Conservation (phyloP, 2,329 filamentous ascomycete species). For the Chaetomium globosum region DNA sequence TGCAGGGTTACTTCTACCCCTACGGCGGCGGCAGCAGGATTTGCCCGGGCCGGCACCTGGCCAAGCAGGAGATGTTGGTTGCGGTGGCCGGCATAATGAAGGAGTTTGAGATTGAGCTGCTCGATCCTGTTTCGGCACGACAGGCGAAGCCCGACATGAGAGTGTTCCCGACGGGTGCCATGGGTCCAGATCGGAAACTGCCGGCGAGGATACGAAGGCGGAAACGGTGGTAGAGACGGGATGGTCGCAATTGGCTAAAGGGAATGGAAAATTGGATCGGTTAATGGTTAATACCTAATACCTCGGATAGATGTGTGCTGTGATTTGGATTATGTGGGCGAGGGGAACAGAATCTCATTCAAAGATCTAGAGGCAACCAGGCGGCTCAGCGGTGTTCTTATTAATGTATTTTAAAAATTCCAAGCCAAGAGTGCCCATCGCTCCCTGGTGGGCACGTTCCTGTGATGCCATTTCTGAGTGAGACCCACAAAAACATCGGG, state of each 20-base stretch:
- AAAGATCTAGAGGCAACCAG: too few relatives aligned
- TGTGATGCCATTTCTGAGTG: too few relatives aligned
- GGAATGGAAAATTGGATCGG: background rate
- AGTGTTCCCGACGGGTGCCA: constrained; percentile 25
- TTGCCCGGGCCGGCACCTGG: constrained; percentile 32
- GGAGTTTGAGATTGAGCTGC: constrained; percentile 30
- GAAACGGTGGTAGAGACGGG: constrained; percentile 1
- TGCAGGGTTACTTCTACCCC: constrained; percentile 30
- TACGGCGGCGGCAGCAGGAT: constrained; percentile 32
- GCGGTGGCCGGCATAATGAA: constrained; percentile 28
- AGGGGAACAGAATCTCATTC: background rate
- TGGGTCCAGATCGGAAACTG: constrained; percentile 25
- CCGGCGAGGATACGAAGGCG: constrained; percentile 25
- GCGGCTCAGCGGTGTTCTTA: too few relatives aligned
- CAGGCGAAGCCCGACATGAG: constrained; percentile 20
- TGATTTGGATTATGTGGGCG: background rate
- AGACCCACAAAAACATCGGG: background rate
- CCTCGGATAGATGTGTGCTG: background rate
- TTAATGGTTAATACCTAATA: background rate
- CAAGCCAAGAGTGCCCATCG: background rate
- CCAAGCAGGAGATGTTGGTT: constrained; percentile 30
- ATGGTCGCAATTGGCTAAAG: background rate
- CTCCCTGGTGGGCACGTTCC: too few relatives aligned
- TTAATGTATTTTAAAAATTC: too few relatives aligned
- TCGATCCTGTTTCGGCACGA: constrained; percentile 17